Percentiles rank a stretch among this genome's conserved stretches.
Conservation (phyloP, 2,329 filamentous ascomycete genomes). For the Trichoderma pleuroti region DNA sequence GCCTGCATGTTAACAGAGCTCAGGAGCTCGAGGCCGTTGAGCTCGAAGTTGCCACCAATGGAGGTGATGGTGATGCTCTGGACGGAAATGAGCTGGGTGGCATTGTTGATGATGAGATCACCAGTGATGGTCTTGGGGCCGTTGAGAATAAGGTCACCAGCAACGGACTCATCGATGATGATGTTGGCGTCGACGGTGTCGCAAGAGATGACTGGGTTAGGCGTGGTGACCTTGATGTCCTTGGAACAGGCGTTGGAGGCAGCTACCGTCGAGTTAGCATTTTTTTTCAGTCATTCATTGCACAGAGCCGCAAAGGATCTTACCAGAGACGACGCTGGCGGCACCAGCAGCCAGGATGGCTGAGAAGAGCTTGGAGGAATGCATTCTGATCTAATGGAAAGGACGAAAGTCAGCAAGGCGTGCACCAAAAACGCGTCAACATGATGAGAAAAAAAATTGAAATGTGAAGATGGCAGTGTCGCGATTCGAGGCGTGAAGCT, state of each 20-base stretch:
- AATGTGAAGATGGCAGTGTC: not conserved
- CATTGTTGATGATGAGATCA: constrained; percentile 60
- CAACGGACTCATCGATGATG: constrained; percentile 55
- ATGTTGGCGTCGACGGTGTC: constrained; percentile 66
- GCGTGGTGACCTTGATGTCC: constrained; percentile 61
- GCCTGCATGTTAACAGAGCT: constrained; percentile 62
- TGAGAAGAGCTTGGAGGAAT: constrained; percentile 43
- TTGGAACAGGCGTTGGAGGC: constrained; percentile 36
- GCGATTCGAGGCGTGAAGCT: not conserved
- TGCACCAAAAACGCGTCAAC: not conserved
- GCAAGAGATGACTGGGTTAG: constrained; percentile 64
- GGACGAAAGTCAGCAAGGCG: constrained; percentile 5
- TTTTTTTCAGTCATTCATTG: not conserved
- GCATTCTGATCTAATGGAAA: constrained; percentile 41
- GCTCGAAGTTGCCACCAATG: constrained; percentile 67
- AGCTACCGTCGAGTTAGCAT: not conserved
- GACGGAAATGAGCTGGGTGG: constrained; percentile 57
- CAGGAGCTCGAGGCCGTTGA: constrained; percentile 67
- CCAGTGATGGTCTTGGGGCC: constrained; percentile 56
- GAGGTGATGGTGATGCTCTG: constrained; percentile 56
- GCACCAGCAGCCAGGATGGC: constrained; percentile 43
- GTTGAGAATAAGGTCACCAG: constrained; percentile 58
- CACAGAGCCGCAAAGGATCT: constrained; percentile 22
- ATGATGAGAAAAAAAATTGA: not conserved
- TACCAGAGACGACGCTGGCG: constrained; percentile 42